Conservation (phyloP, 208 protist genomes). For the Histomonas meleagridis region DNA sequence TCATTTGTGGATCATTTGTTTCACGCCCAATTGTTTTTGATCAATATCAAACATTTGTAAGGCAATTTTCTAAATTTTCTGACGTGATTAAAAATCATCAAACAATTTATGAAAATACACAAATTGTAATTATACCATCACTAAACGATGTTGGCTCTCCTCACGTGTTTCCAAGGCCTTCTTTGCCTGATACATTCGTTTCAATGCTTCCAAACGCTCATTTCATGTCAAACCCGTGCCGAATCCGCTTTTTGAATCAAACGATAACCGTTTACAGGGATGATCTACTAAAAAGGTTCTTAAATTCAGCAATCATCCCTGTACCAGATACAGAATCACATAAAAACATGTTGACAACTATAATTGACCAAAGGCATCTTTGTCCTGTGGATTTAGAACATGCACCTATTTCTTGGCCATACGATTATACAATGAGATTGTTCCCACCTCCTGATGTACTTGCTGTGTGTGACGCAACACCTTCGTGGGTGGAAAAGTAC, state of each 20-base stretch:
- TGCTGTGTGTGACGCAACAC: neutral
- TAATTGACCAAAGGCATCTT: neutral
- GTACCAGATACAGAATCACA: neutral
- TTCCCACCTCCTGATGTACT: neutral
- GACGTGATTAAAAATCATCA: neutral
- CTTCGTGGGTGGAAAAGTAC: neutral
- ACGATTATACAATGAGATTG: neutral
- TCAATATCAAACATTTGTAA: neutral
- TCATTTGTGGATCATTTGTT: neutral
- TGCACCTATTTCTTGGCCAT: neutral
- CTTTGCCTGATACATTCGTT: neutral
- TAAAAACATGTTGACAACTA: neutral
- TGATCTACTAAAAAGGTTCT: neutral
- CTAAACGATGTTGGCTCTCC: neutral
- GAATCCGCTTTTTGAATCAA: neutral
- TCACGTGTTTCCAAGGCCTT: neutral
- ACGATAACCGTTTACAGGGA: constrained; percentile 15
- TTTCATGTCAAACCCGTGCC: constrained; percentile 34
- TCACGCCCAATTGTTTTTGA: neutral
- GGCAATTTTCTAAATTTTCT: neutral
- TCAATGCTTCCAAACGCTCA: neutral
- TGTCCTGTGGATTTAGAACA: neutral
- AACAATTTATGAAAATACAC: neutral
- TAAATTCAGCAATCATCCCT: neutral
- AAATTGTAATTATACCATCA: neutral